These are phyloP conservation scores for Arctostaphylos glauca DNA, from an alignment of 148 eudicot species.

Conservation along the genomic window DNA sequence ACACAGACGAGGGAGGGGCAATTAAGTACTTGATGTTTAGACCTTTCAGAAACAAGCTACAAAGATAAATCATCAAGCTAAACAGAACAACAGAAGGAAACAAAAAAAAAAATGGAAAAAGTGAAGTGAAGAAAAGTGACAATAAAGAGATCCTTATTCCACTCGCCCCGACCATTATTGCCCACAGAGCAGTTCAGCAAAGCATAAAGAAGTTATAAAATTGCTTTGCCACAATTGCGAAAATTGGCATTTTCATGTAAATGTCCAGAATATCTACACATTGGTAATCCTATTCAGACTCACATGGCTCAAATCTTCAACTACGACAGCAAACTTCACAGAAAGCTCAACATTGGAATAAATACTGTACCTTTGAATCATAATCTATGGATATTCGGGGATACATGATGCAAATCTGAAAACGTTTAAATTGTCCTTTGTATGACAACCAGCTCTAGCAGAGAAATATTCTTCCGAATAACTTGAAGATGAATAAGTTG, in stretches of 20 bases:
- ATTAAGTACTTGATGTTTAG: background rate
- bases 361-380: background rate
- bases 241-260: background rate
- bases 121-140: background rate
- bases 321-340: background rate
- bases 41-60: background rate
- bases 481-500: background rate
- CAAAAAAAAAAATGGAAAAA: background rate
- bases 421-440: background rate
- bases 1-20: background rate
- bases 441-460: background rate
- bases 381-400: background rate
- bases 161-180: background rate
- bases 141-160: background rate
- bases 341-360: background rate
- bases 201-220: background rate
- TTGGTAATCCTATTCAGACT: background rate
- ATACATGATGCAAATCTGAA: background rate
- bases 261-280: background rate
- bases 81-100: background rate
- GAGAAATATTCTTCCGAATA: background rate
- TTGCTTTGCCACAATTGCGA: background rate
- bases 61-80: background rate
- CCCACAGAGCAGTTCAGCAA: conserved; percentile 7
- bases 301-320: background rate